Base-by-base conservation (phyloP, 768 basidiomycete genomes). In the Russula foetens region DNA sequence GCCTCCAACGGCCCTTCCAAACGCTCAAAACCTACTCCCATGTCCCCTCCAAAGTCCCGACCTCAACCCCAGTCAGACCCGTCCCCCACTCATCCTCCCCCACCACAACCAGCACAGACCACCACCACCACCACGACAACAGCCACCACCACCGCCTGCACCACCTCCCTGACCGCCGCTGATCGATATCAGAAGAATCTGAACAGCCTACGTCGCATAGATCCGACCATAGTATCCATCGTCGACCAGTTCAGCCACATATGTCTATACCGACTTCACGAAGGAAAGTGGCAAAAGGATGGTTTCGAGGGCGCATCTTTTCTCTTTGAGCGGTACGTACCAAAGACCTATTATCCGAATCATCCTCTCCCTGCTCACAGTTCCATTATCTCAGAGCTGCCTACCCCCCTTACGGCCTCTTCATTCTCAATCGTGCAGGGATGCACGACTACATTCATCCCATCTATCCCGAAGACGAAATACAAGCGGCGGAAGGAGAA, bases 271-370 rank as follows among this genome's bases (percentile, higher is more conserved):
- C 84, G 87, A 69, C 80, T 84, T 69, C 84, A 88, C 65, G 86
- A 79, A 7, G 68, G 79, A 67, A 85, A 83, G 69, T 93, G 90
- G 90, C 83, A 84, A 72, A 91, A 90, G 72, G 82, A 86, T 62
- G 90, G 90, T 45, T 88, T 73, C 69, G 90, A 93, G 71, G 91
- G 90, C n/a, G 86, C 82, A 73, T 90, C 92, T 84, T 92, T 93
- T 74, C 76, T 93, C 66, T 90, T 88, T 67, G 90, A 92, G 75
- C 78, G 90, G 90, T 90, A 66, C 65, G 82, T 76, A 33, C 39
- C 29, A 39, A 12, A 33, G 55, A 28, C 26, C 33, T 26, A 29
- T 35, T 57, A 56, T 62, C 41, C 0, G 15, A 28, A 15, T 9
- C 31, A 9, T 33, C 31, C 31, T 33, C 21, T 15, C 33, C 29